Evolutionary conservation across 441 rosid genomes (phyloP).

Genomic region (Raphanus hybrid): DNA sequence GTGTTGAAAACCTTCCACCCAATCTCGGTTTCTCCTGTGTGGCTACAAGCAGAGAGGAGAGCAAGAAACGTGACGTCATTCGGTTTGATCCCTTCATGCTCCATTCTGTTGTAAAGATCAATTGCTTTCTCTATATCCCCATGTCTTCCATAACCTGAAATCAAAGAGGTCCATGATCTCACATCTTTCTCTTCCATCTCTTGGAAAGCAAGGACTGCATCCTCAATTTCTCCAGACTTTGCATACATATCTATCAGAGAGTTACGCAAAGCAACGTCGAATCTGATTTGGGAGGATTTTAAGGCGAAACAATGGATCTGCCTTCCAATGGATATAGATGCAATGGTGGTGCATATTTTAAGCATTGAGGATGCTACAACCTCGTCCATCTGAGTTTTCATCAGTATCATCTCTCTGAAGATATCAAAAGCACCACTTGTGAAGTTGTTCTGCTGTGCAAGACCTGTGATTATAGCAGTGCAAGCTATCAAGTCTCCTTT

Average conservation of each 20-base stretch:
- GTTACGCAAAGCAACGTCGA: constrained; percentile 65
- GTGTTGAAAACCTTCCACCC: constrained; percentile 63
- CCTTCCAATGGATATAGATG: constrained; percentile 58
- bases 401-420: constrained; percentile 56
- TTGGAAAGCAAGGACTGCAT: constrained; percentile 61
- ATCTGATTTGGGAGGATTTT: constrained; percentile 49
- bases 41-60: constrained; percentile 80
- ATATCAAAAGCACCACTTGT: constrained; percentile 50
- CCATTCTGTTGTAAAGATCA: constrained; percentile 68
- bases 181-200: constrained; percentile 75
- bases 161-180: constrained; percentile 83
- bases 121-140: constrained; percentile 68
- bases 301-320: constrained; percentile 65
- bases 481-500: constrained; percentile 62
- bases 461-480: constrained; percentile 70
- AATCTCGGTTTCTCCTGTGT: constrained; percentile 60
- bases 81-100: constrained; percentile 63
- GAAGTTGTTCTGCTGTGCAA: constrained; percentile 44
- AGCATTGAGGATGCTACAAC: constrained; percentile 61
- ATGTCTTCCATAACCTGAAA: constrained; percentile 75
- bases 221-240: constrained; percentile 74
- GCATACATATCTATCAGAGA: constrained; percentile 83
- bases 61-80: constrained; percentile 75
- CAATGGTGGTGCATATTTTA: constrained; percentile 58
- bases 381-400: constrained; percentile 57